Percentiles rank a stretch among this genome's conserved stretches.
These are phyloP conservation scores for Gymnopilus dilepis DNA, from an alignment of 768 basidiomycete genomes.

Conservation along the genomic window DNA sequence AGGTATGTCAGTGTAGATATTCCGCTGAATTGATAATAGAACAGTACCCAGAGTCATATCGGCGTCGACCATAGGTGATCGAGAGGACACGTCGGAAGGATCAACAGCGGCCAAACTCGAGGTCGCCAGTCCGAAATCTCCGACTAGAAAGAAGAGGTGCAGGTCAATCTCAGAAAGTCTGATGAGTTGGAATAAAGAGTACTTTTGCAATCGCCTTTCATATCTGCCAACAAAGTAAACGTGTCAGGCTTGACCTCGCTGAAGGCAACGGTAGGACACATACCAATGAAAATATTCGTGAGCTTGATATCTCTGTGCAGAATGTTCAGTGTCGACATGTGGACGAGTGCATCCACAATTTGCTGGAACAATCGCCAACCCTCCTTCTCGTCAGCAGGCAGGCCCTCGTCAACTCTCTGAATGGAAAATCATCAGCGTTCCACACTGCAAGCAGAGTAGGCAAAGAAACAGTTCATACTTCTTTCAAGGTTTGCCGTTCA, in stretches of 20 bases:
- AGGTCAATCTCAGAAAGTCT: background rate
- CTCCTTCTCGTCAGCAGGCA: slow-evolving; percentile 71
- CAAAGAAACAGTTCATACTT: slow-evolving; percentile 47
- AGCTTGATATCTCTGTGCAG: slow-evolving; percentile 90
- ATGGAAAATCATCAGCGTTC: background rate
- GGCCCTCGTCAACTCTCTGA: slow-evolving; percentile 77
- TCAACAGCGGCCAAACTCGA: slow-evolving; percentile 81
- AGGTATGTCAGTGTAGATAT: background rate
- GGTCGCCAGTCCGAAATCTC: slow-evolving; percentile 92
- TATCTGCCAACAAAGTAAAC: slow-evolving; percentile 52
- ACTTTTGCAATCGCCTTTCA: slow-evolving; percentile 86
- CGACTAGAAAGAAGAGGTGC: slow-evolving; percentile 54
- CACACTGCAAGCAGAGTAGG: background rate
- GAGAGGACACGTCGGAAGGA: slow-evolving; percentile 65
- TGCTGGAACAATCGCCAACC: slow-evolving; percentile 92
- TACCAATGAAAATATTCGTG: slow-evolving; percentile 93
- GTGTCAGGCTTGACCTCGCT: background rate
- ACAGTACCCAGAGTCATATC: slow-evolving; percentile 78
- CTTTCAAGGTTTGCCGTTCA: slow-evolving; percentile 87
- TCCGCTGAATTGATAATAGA: background rate
- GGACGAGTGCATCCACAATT: slow-evolving; percentile 86
- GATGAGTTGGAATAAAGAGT: background rate
- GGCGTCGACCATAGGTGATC: slow-evolving; percentile 49
- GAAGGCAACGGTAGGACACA: background rate
- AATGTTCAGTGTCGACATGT: slow-evolving; percentile 90